Conservation (phyloP, 83 land plant genomes). For the Isoetes engelmannii region DNA sequence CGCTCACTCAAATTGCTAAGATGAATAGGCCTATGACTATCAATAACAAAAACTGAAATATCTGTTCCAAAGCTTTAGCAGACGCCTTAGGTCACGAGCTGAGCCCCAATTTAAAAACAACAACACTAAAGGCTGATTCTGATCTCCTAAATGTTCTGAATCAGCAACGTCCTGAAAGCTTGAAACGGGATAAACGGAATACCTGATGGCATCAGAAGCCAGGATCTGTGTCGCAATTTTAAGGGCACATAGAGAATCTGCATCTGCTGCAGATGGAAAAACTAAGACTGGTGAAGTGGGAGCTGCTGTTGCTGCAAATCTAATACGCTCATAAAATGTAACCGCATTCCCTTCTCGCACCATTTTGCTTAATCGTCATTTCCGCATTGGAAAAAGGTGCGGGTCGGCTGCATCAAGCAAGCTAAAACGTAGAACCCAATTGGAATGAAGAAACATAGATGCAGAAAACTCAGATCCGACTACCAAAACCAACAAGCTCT, state of each 20-base stretch:
- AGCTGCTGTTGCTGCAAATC: slow-evolving; percentile 47
- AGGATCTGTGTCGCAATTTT: slow-evolving; percentile 60
- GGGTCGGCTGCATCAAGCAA: too few relatives aligned
- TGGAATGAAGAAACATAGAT: too few relatives aligned
- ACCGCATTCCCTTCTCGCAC: slow-evolving; percentile 67
- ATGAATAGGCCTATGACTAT: slow-evolving; percentile 92
- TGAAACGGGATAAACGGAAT: slow-evolving; percentile 87
- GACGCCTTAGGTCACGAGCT: slow-evolving; percentile 53
- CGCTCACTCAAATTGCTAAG: slow-evolving; percentile 62
- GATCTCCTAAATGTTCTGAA: too few relatives aligned
- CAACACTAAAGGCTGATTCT: slow-evolving; percentile 44
- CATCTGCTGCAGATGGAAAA: slow-evolving; percentile 82
- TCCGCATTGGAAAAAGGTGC: too few relatives aligned
- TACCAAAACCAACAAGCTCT: too few relatives aligned
- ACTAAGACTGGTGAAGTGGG: slow-evolving; percentile 69
- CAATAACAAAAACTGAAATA: slow-evolving; percentile 68
- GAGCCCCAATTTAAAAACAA: slow-evolving; percentile 92
- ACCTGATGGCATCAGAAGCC: slow-evolving; percentile 64
- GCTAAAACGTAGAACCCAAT: too few relatives aligned
- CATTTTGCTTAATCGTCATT: too few relatives aligned
- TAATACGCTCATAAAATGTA: slow-evolving; percentile 55
- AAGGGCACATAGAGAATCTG: slow-evolving; percentile 74
- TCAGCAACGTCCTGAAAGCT: slow-evolving; percentile 53
- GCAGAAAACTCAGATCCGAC: too few relatives aligned
- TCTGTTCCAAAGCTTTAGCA: slow-evolving; percentile 48